Conservation (phyloP, 345 rosid genomes). For the Stellera chamaejasme region DNA sequence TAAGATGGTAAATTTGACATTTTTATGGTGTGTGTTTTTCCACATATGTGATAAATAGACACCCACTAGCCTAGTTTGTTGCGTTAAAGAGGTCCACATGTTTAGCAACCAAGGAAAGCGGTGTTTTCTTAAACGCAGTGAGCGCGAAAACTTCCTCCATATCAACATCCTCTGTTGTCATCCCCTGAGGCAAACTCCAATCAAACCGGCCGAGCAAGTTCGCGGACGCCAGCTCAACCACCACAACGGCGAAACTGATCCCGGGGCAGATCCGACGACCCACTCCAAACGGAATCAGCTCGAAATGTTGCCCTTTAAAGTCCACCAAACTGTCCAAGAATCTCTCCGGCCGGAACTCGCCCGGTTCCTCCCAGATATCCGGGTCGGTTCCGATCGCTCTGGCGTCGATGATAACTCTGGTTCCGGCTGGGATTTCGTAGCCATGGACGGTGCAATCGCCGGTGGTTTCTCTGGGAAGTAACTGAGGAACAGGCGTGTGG, state of each 20-base stretch:
- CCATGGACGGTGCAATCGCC: not conserved
- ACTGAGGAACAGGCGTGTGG: not conserved
- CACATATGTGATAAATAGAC: too few relatives aligned
- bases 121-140: not conserved
- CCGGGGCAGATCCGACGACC: too few relatives aligned
- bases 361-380: not conserved
- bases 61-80: too few relatives aligned
- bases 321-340: not conserved
- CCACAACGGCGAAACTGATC: not conserved
- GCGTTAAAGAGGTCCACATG: too few relatives aligned
- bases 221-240: not conserved
- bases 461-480: not conserved
- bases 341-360: not conserved
- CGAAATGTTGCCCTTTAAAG: not conserved
- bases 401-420: not conserved
- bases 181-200: conserved; percentile 6
- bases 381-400: not conserved
- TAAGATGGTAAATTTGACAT: too few relatives aligned
- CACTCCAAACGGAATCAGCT: too few relatives aligned
- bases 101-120: not conserved
- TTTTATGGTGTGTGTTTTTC: too few relatives aligned
- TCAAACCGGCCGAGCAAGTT: not conserved
- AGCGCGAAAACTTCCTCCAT: conserved; percentile 2
- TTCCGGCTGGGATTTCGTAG: not conserved
- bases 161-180: not conserved